Evolutionary conservation across 1,139 yeast genomes (phyloP).

Genomic region (Nakaseomyces delphensis): DNA sequence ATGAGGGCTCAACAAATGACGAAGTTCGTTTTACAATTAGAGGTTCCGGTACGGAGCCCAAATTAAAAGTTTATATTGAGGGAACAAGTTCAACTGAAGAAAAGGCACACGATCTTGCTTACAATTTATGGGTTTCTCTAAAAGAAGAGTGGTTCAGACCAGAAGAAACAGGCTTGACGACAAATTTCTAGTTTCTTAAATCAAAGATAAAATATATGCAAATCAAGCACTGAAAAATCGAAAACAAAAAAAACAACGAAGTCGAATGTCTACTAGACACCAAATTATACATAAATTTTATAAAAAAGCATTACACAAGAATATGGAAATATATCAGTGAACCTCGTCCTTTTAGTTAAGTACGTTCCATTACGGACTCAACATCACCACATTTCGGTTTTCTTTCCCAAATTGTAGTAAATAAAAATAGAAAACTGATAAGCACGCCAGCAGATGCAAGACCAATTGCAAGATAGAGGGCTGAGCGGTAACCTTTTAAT

Average conservation of each 20-base stretch:
- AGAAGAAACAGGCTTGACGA: slow-evolving; percentile 30
- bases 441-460: slow-evolving; percentile 22
- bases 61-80: slow-evolving; percentile 84
- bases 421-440: slow-evolving; percentile 10
- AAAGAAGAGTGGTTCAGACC: slow-evolving; percentile 55
- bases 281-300: neutral
- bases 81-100: slow-evolving; percentile 45
- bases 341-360: neutral
- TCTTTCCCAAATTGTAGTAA: neutral
- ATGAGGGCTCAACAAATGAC: slow-evolving; percentile 19
- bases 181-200: slow-evolving; percentile 14
- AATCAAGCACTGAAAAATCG: neutral
- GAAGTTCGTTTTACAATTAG: slow-evolving; percentile 70
- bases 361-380: neutral
- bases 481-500: slow-evolving; percentile 35
- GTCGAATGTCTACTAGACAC: neutral
- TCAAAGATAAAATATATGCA: neutral
- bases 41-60: slow-evolving; percentile 97
- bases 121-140: slow-evolving; percentile 59
- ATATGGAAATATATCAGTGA: too few relatives aligned
- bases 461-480: slow-evolving; percentile 35
- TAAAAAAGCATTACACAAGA: too few relatives aligned
- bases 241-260: neutral
- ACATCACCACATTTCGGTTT: neutral
- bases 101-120: slow-evolving; percentile 46